Percentiles rank a stretch among this genome's conserved stretches.
Evolutionary conservation across 164 flowering plant species (phyloP).

Genomic region (Hamamelis virginiana): DNA sequence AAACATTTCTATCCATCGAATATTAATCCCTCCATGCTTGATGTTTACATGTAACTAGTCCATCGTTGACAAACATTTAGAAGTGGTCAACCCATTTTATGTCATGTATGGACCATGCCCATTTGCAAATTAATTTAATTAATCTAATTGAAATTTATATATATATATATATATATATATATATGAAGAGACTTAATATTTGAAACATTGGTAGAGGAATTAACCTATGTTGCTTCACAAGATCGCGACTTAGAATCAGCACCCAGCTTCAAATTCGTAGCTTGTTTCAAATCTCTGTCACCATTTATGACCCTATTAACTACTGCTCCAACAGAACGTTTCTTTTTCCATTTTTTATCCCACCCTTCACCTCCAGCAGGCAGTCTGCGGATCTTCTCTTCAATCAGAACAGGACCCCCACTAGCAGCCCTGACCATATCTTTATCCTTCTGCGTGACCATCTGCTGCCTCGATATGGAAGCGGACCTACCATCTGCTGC

Average conservation of each 20-base stretch:
- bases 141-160: no score
- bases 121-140: no score
- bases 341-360: constrained; percentile 40
- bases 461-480: constrained; percentile 22
- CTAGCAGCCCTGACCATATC: constrained; percentile 12
- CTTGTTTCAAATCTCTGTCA: constrained; percentile 28
- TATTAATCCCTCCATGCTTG: no score
- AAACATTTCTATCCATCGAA: no score
- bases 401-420: constrained; percentile 24
- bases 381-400: constrained; percentile 38
- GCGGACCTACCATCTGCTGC: constrained; percentile 25
- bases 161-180: no score
- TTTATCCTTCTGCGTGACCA: constrained; percentile 21
- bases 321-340: constrained; percentile 38
- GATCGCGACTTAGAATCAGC: constrained; percentile 29
- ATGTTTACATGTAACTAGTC: no score
- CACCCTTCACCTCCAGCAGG: constrained; percentile 42
- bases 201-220: no score
- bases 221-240: constrained; percentile 16
- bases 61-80: no score
- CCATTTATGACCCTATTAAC: constrained; percentile 20
- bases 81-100: no score
- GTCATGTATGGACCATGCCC: no score
- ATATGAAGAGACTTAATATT: no score
- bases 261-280: constrained; percentile 20